Evolutionary conservation across 2,329 filamentous ascomycete species (phyloP).

Genomic region (Chaetomium olivaceum): DNA sequence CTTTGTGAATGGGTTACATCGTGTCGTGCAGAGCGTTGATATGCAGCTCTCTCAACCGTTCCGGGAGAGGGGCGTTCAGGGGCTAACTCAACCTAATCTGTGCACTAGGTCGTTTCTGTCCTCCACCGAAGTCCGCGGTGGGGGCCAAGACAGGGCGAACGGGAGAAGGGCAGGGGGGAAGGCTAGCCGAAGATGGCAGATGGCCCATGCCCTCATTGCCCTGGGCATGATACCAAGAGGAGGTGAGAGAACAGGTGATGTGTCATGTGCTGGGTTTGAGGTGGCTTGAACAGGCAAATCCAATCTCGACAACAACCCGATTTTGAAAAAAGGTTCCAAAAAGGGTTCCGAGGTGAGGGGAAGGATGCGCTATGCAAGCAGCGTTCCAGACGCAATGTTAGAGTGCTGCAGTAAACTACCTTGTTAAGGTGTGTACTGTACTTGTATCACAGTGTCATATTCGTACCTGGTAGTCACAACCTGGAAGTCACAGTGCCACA

Average conservation of each 20-base stretch:
- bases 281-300: neutral
- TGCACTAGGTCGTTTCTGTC: neutral
- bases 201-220: too few species aligned
- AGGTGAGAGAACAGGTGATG: neutral
- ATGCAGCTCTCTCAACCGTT: neutral
- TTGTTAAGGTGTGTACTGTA: neutral
- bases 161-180: neutral
- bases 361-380: neutral
- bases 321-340: neutral
- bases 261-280: neutral
- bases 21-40: neutral
- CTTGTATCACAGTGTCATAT: neutral
- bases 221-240: neutral
- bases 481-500: too few species aligned
- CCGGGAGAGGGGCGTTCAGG: neutral
- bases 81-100: neutral
- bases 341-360: neutral
- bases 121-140: neutral
- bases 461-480: neutral
- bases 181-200: too few species aligned
- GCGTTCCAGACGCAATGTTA: too few species aligned
- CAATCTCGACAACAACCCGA: neutral
- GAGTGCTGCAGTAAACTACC: too few species aligned
- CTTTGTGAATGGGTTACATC: neutral
- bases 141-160: neutral